phyloP scores from a whole-genome alignment of 148 eudicot genomes.

The Talinum fruticosum region DNA sequence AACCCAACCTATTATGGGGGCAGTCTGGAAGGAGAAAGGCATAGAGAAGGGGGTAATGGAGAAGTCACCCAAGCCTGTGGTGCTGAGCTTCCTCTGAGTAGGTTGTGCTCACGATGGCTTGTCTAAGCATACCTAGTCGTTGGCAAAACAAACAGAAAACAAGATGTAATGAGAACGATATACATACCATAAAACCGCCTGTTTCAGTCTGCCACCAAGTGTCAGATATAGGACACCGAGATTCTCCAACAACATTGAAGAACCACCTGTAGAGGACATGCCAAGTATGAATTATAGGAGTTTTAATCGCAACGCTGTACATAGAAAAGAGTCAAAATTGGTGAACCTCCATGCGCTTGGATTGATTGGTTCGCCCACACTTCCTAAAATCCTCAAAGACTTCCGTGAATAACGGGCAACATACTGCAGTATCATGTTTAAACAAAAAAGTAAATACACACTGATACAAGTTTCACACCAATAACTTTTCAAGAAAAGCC shows the following conservation, averaged over 20 bases:
- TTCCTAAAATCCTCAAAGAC: constrained; percentile 93
- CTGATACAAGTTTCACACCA: neutral
- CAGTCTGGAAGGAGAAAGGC: neutral
- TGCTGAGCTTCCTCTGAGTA: too few species aligned
- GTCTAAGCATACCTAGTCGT: neutral
- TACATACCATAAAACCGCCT: constrained; percentile 89
- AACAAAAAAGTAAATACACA: neutral
- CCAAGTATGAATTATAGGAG: constrained; percentile 11
- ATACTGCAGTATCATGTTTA: constrained; percentile 46
- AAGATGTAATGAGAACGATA: constrained; percentile 2
- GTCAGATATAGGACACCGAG: constrained; percentile 93
- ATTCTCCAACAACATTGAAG: constrained; percentile 85
- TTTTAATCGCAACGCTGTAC: neutral
- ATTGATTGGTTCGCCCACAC: constrained; percentile 99
- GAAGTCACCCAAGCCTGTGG: neutral
- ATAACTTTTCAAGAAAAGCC: neutral
- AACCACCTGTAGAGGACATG: constrained; percentile 60
- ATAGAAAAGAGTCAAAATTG: neutral
- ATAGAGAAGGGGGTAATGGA: neutral
- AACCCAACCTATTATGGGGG: neutral
- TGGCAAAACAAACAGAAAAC: neutral
- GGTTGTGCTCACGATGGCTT: neutral
- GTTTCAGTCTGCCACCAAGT: constrained; percentile 99
- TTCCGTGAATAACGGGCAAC: constrained; percentile 92
- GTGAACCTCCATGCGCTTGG: constrained; percentile 98